A percentile compares a stretch with the other conserved stretches of the same genome.
Evolutionary conservation across 2,329 filamentous ascomycete species (phyloP).

Genomic region (Phaeophleospora eucalypticola): DNA sequence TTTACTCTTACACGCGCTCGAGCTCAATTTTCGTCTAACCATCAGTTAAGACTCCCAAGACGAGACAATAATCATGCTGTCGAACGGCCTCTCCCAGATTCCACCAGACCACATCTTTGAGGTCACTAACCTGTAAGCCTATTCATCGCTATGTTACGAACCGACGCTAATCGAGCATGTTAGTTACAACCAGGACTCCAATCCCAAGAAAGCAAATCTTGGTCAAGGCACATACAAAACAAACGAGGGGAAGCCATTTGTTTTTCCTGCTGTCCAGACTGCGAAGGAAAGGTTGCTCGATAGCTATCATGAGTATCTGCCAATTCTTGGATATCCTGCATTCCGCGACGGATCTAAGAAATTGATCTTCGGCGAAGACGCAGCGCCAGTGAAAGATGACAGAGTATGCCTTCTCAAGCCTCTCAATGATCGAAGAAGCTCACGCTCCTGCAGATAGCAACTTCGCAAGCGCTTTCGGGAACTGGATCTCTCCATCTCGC

Average conservation of each 20-base stretch:
- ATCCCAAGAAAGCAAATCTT: slow-evolving; percentile 94
- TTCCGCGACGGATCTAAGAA: slow-evolving; percentile 88
- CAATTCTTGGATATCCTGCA: slow-evolving; percentile 89
- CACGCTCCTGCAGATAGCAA: slow-evolving; percentile 52
- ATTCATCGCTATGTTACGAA: too few species aligned
- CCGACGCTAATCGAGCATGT: too few species aligned
- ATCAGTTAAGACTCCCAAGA: not conserved
- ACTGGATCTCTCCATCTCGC: slow-evolving; percentile 93
- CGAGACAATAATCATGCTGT: too few species aligned
- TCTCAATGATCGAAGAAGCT: too few species aligned
- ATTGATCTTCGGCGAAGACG: slow-evolving; percentile 82
- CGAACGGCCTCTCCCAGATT: not conserved
- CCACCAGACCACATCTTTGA: not conserved
- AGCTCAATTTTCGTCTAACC: not conserved
- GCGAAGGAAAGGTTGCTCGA: slow-evolving; percentile 60
- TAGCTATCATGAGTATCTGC: slow-evolving; percentile 94
- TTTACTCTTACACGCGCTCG: not conserved
- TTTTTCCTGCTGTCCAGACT: slow-evolving; percentile 81
- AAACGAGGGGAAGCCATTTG: slow-evolving; percentile 94
- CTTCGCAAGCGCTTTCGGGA: slow-evolving; percentile 96
- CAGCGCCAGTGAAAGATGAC: slow-evolving; percentile 64
- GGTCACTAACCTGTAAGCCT: not conserved
- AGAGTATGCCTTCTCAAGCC: too few species aligned
- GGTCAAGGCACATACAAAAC: slow-evolving; percentile 98
- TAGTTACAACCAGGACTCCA: slow-evolving; percentile 54